Base-by-base conservation (phyloP, 371 early-diverging fungal genomes). In the Mucor indicus region DNA sequence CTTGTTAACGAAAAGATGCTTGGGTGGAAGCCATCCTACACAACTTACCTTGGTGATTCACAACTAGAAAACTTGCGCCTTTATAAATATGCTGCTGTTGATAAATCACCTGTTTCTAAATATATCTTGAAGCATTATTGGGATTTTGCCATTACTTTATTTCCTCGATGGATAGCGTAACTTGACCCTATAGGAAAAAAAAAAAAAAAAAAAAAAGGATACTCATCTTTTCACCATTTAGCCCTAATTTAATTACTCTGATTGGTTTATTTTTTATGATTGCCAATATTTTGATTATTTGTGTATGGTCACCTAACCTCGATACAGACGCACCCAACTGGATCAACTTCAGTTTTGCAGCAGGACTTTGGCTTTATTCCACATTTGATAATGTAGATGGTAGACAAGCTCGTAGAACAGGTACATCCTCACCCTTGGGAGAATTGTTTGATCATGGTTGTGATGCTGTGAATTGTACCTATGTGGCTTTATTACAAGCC, bases 361-460 rank as follows among this genome's bases (percentile, higher is more conserved):
- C 90, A 13, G 91, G 93, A 37, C 73, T 98, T 48, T 97, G 93
- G 87, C 67, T 96, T 27, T 98, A 98, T 68, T 91, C 91, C 47
- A 92, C 96, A 15, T 87, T 96, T 60, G 99, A 99, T 75, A 92
- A 91, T 53, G 89, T 99, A 22, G 99, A 99, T 68, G 99, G 99
- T 36, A 91, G 93, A 72, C 99, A 99, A 68, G 99, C 99, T 9
- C 80, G 99, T 40, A 80, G 93, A 38, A 98, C 98, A 13, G 88
- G 90, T 15, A 79, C 91, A 1, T 86, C 89, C 1, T 91, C 92
- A 6, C 95, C 98, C 8, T 78, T 98, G 10, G 99, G 99, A 20
- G 97, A 98, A 75, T 75, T 99, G 24, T 96, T 92, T 72, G 93
- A 90, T 66, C 89, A 90, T 57, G 96, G 96, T 16, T 92, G 94